Evolutionary conservation across 805 yeast species (phyloP).

Genomic region (Priceomyces melissophilus): DNA sequence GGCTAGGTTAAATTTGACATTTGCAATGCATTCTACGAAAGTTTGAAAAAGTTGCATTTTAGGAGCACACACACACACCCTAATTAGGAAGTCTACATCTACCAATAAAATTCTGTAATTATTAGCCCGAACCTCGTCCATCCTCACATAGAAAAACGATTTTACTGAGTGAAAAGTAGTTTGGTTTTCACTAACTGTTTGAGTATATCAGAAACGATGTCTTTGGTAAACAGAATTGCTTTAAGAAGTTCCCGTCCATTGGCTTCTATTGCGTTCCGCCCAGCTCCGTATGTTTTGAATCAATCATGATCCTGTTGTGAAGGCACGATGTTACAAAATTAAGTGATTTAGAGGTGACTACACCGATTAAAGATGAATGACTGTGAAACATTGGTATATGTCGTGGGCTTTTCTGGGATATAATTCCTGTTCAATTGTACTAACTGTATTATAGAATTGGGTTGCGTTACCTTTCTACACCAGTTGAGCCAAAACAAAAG

Average conservation of each 20-base stretch:
- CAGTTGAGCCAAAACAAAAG: slow-evolving; percentile 83
- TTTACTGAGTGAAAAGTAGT: neutral
- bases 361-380: no score
- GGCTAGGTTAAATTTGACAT: no score
- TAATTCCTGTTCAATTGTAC: slow-evolving; percentile 15
- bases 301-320: neutral
- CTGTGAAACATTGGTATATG: no score
- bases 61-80: slow-evolving; percentile 19
- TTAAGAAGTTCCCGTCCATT: slow-evolving; percentile 42
- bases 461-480: slow-evolving; percentile 63
- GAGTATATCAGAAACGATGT: slow-evolving; percentile 19
- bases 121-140: slow-evolving; percentile 19
- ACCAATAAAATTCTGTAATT: slow-evolving; percentile 28
- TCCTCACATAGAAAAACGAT: slow-evolving; percentile 4
- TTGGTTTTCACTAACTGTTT: neutral
- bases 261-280: slow-evolving; percentile 37
- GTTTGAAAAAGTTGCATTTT: no score
- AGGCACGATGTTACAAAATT: no score
- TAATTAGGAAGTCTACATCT: slow-evolving; percentile 24
- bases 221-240: slow-evolving; percentile 43
- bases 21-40: no score
- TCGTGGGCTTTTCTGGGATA: no score
- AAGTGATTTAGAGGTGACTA: no score
- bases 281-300: slow-evolving; percentile 37
- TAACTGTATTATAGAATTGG: slow-evolving; percentile 46